These are phyloP conservation scores for Colletotrichum neosansevieriae DNA, from an alignment of 2,329 filamentous ascomycete genomes.

Conservation along the genomic window DNA sequence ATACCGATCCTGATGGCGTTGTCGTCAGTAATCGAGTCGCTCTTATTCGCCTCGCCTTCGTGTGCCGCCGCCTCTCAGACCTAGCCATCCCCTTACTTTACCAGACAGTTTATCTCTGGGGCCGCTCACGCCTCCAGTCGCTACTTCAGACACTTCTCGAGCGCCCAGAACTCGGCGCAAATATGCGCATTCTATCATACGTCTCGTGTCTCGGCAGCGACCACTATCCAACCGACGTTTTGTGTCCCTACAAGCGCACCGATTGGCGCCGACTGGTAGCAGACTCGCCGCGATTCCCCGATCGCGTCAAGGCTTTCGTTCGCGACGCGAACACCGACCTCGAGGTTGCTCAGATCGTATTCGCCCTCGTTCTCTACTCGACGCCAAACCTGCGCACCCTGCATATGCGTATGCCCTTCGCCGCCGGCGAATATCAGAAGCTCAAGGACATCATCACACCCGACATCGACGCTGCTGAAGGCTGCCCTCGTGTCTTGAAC, in stretches of 20 bases:
- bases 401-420: conserved; percentile 39
- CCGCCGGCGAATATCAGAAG: conserved; percentile 38
- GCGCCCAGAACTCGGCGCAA: conserved; percentile 33
- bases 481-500: conserved; percentile 32
- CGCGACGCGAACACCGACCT: conserved; percentile 32
- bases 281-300: conserved; percentile 25
- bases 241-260: conserved; percentile 37
- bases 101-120: conserved; percentile 37
- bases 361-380: conserved; percentile 37
- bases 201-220: conserved; percentile 35
- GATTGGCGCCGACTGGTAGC: conserved; percentile 34
- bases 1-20: conserved; percentile 37
- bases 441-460: conserved; percentile 37
- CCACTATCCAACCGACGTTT: conserved; percentile 35
- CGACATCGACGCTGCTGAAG: conserved; percentile 33
- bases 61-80: conserved; percentile 33
- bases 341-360: conserved; percentile 36
- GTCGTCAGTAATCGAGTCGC: conserved; percentile 37
- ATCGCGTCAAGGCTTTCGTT: conserved; percentile 32
- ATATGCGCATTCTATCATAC: conserved; percentile 38
- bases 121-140: conserved; percentile 36
- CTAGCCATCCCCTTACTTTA: conserved; percentile 35
- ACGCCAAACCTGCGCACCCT: conserved; percentile 32
- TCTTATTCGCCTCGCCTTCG: conserved; percentile 34
- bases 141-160: conserved; percentile 37